Evolutionary conservation across 1,284 basidiomycete species (phyloP), one percentile per base, ranked within the genome.

Genomic region (Melanopsichium pennsylvanicum): DNA sequence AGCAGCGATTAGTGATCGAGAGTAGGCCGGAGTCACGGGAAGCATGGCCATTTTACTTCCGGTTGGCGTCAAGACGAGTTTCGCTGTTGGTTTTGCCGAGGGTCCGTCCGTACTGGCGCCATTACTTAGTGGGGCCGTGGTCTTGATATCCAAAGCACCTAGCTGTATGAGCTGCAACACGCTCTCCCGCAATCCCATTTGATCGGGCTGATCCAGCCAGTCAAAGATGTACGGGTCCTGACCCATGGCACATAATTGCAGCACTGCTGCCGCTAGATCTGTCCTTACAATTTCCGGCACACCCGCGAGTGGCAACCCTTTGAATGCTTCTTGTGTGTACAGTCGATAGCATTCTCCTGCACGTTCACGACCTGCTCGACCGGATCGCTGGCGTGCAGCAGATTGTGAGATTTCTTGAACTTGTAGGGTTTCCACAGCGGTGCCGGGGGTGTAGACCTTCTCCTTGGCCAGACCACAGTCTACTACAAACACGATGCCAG

Each of bases 401-500:
- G 71, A 72, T 44, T 76, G 71, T 15, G 64, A 66, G 37, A 81
- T 75, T 41, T 76, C 64, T 26, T 62, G 55, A n/a, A 70, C 60
- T 41, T 72, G 61, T 3, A 80, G 67, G 25, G 70, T 68, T 37
- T 80, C 78, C 13, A 79, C 58, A 5, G 69, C 66, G 0, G 74
- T 74, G 3, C 57, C 55, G 0, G 75, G 63, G 18, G 63, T 63
- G 81, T 90, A 94, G 54, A 90, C 86, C 82, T 96, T 96, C 82
- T 97, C 93, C 82, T 99, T 99, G 75, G 90, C 92, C 81, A 94
- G 90, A 0, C 78, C 78, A 26, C 74, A 78, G 82, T 99, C 95
- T 41, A 99, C 89, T 7, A 99, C 95, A 80, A 92, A 97, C 56
- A 88, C 89, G 49, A 98, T 89, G 2, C 94, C 94, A 5, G 94